These are phyloP conservation scores for Kwoniella newhampshirensis DNA, from an alignment of 768 basidiomycete genomes.

Conservation along the genomic window DNA sequence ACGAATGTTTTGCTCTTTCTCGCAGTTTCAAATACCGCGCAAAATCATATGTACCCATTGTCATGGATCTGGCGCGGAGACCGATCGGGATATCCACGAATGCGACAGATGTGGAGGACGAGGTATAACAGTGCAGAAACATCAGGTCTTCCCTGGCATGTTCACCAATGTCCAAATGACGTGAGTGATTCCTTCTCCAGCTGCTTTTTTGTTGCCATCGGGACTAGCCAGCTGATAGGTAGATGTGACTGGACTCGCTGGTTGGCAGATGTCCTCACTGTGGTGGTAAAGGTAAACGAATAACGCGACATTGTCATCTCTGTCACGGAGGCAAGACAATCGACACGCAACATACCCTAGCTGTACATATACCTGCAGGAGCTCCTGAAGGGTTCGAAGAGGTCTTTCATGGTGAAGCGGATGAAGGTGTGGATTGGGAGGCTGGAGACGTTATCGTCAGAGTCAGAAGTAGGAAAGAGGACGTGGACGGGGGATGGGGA, in stretches of 20 bases:
- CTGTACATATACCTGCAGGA: slow-evolving; percentile 79
- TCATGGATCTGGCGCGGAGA: slow-evolving; percentile 89
- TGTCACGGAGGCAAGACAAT: slow-evolving; percentile 79
- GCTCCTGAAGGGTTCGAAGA: slow-evolving; percentile 92
- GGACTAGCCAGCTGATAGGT: background rate
- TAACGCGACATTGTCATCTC: slow-evolving; percentile 74
- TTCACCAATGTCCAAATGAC: slow-evolving; percentile 81
- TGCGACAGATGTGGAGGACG: slow-evolving; percentile 80
- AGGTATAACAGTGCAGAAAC: slow-evolving; percentile 79
- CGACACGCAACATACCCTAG: slow-evolving; percentile 76
- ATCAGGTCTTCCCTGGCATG: slow-evolving; percentile 98
- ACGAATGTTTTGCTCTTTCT: background rate
- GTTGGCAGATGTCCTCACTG: slow-evolving; percentile 65
- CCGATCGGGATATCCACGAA: slow-evolving; percentile 80
- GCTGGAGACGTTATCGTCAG: slow-evolving; percentile 88
- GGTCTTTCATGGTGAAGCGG: slow-evolving; percentile 92
- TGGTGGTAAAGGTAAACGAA: slow-evolving; percentile 74
- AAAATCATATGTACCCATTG: slow-evolving; percentile 94
- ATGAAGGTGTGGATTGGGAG: slow-evolving; percentile 94
- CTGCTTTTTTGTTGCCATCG: background rate
- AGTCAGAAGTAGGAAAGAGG: slow-evolving; percentile 72
- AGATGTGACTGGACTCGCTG: no score
- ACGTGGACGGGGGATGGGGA: slow-evolving; percentile 68
- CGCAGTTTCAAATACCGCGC: slow-evolving; percentile 87
- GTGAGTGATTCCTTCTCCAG: no score